These are phyloP conservation scores for Elaeis oleifera DNA, from an alignment of 202 grass and related monocot species.

Conservation along the genomic window DNA sequence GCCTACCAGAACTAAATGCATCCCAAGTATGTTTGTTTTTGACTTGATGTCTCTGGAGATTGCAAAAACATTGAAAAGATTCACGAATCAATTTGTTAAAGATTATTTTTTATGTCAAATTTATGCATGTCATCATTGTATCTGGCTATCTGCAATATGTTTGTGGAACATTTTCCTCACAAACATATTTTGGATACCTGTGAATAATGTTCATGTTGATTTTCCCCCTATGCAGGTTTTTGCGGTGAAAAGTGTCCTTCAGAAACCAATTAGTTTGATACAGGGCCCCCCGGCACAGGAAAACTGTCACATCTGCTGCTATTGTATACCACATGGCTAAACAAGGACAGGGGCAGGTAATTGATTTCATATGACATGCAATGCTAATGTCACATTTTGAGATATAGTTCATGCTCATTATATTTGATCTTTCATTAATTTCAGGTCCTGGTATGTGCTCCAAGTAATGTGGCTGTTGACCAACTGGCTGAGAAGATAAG, in stretches of 20 bases:
- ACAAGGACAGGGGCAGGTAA: constrained; percentile 99
- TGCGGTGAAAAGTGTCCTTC: constrained; percentile 98
- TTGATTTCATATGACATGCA: constrained; percentile 1
- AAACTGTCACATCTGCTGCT: constrained; percentile 98
- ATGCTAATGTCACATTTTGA: too few relatives aligned
- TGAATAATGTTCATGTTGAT: constrained; percentile 17
- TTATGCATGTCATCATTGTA: too few relatives aligned
- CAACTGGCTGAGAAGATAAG: constrained; percentile 98
- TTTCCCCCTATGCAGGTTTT: constrained; percentile 39
- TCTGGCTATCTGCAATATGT: too few relatives aligned
- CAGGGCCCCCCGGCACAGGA: constrained; percentile 95
- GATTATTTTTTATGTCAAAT: too few relatives aligned
- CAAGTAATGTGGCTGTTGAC: constrained; percentile 99
- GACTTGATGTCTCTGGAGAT: neutral
- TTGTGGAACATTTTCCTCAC: too few relatives aligned
- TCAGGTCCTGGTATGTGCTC: constrained; percentile 95
- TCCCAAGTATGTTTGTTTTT: constrained; percentile 56
- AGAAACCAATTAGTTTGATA: constrained; percentile 98
- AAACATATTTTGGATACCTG: neutral
- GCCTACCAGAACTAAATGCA: constrained; percentile 97
- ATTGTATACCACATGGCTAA: constrained; percentile 99
- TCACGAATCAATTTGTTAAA: too few relatives aligned
- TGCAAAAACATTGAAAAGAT: too few relatives aligned
- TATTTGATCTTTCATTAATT: neutral
- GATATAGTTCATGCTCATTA: too few relatives aligned